These are phyloP conservation scores for Triglochin maritima DNA, from an alignment of 106 monocot species.

Conservation along the genomic window DNA sequence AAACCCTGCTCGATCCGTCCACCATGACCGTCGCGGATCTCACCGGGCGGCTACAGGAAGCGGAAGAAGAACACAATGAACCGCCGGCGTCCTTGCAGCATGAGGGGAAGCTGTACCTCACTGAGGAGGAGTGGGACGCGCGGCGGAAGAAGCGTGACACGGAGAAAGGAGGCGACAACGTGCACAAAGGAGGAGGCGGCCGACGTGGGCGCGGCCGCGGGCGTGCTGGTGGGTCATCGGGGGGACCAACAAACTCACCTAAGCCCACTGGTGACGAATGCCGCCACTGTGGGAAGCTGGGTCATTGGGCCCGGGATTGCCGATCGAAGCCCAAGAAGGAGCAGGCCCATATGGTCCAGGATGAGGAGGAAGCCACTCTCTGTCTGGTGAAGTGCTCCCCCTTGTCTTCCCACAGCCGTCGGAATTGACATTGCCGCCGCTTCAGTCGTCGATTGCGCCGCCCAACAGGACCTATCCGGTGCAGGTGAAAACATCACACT, in stretches of 20 bases:
- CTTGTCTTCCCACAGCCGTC: too few relatives aligned
- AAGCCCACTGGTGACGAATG: conserved; percentile 4
- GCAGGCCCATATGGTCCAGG: conserved; percentile 7
- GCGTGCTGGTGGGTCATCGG: conserved; percentile 6
- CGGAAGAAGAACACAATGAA: not conserved
- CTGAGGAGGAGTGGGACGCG: conserved; percentile 11
- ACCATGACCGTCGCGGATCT: not conserved
- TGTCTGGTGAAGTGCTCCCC: not conserved
- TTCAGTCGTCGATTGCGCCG: too few relatives aligned
- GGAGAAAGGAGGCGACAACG: conserved; percentile 1
- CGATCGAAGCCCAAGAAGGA: conserved; percentile 8
- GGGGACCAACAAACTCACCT: not conserved
- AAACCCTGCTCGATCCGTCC: conserved; percentile 3
- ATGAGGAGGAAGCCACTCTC: conserved; percentile 7
- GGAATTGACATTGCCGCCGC: too few relatives aligned
- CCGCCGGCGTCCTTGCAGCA: not conserved
- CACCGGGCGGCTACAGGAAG: not conserved
- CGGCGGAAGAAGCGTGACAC: not conserved
- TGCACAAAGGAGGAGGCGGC: not conserved
- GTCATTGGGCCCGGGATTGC: not conserved
- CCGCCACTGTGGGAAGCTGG: conserved; percentile 6
- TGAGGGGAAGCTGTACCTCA: not conserved
- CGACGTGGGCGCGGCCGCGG: not conserved
- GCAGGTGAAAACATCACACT: not conserved
- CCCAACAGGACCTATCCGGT: not conserved